These are phyloP conservation scores for Hypomontagnella submonticulosa DNA, from an alignment of 495 filamentous ascomycete species.

Conservation along the genomic window DNA sequence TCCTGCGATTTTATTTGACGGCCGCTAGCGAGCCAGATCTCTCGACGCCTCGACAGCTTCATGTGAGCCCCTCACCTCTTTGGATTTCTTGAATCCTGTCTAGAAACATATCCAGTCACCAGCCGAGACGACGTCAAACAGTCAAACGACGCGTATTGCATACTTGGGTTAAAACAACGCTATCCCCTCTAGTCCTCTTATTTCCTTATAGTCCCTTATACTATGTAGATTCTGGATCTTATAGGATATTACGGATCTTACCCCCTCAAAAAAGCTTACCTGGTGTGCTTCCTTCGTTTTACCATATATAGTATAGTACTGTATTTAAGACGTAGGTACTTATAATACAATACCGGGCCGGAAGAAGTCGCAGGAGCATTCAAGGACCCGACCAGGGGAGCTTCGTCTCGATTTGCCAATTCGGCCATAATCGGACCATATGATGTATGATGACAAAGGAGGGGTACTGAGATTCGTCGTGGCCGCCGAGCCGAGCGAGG, in stretches of 20 bases:
- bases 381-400: constrained; percentile 30
- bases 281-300: constrained; percentile 19
- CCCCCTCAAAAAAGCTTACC: constrained; percentile 16
- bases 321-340: too few species aligned
- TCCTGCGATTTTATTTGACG: constrained; percentile 48
- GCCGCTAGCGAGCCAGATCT: constrained; percentile 44
- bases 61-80: constrained; percentile 43
- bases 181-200: neutral
- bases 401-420: constrained; percentile 36
- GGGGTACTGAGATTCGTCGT: constrained; percentile 43
- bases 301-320: constrained; percentile 13
- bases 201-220: neutral
- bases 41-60: constrained; percentile 35
- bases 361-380: constrained; percentile 9
- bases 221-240: constrained; percentile 3
- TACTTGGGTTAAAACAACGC: neutral
- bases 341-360: constrained; percentile 3
- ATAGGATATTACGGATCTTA: too few species aligned
- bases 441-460: constrained; percentile 44
- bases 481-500: constrained; percentile 43
- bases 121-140: constrained; percentile 12
- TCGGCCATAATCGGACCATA: constrained; percentile 46
- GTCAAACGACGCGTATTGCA: constrained; percentile 37
- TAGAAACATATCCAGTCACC: constrained; percentile 45
- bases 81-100: constrained; percentile 33